Percentiles rank a stretch among this genome's conserved stretches.
Conservation (phyloP, 371 early-diverging fungal species). For the Mortierella sp. region DNA sequence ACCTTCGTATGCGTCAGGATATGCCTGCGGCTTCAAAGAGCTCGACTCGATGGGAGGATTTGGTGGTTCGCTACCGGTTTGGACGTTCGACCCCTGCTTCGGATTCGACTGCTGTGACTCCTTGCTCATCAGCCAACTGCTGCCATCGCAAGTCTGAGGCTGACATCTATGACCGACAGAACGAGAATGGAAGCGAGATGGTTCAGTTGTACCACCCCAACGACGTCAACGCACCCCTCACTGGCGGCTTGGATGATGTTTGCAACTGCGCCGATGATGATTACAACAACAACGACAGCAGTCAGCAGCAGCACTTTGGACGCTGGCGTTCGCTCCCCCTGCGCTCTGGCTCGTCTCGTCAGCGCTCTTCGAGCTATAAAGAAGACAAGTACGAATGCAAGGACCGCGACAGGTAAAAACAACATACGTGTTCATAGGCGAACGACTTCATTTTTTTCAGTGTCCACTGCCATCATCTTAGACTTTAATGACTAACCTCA, state of each 20-base stretch:
- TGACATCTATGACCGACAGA: constrained; percentile 4
- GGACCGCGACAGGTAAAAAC: constrained; percentile 19
- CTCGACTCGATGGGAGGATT: constrained; percentile 37
- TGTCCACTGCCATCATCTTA: not conserved
- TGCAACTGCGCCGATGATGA: constrained; percentile 7
- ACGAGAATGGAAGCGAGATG: constrained; percentile 24
- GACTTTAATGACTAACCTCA: not conserved
- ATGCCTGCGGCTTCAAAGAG: constrained; percentile 1
- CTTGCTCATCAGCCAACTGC: not conserved
- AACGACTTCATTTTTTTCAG: not conserved
- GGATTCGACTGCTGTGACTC: not conserved
- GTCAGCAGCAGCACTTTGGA: constrained; percentile 18
- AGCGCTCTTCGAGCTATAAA: not conserved
- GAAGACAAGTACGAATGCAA: constrained; percentile 15
- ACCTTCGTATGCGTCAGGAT: constrained; percentile 47
- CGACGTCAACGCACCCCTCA: not conserved
- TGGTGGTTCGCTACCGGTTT: constrained; percentile 30
- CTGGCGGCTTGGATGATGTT: not conserved
- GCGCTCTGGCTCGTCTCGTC: constrained; percentile 12
- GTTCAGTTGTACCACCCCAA: constrained; percentile 11
- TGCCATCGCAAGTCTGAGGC: constrained; percentile 8
- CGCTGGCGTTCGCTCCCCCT: constrained; percentile 35
- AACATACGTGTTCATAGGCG: too few relatives aligned
- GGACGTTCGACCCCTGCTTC: not conserved
- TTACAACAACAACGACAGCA: not conserved